Base-by-base conservation (phyloP, 164 flowering plant genomes). In the Vitis riparia region DNA sequence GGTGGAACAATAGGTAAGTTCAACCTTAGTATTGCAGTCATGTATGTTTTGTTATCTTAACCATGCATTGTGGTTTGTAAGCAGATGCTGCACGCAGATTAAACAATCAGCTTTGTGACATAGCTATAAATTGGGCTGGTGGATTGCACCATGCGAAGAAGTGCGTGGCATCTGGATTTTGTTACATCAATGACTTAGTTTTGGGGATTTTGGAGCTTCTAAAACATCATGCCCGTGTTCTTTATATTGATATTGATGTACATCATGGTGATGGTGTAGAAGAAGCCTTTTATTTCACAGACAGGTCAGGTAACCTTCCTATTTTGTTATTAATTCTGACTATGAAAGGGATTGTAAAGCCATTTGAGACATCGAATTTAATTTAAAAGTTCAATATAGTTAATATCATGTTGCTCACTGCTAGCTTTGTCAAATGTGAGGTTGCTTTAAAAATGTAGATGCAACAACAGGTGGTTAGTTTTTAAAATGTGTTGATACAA, bases 221-320 rank as follows among this genome's bases (percentile, higher is more conserved):
- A 37, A 95, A 93, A 78, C 77, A 91, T 77, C 98, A 95, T 82
- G 84, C 98, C 8, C 93, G 98, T 58, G 98, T 95, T 63, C 76
- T 95, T 51, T 95, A 93, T 61, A 88, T 95, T 78, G 99, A 95
- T 76, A 95, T 95, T 67, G 98, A 95, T 77, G 98, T 95, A 57
- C 99, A 95, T 83, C 99, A 95, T 71, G 99, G 99, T 29, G 99
- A 95, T 83, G 99, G 99, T 67, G 98, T 95, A 32, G 99, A 95
- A 85, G 99, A 95, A 84, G 99, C 98, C 51, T 95, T 95, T 75
- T 95, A 89, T 74, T 87, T 87, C 77, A 95, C 98, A 51, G 99
- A 95, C 80, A 91, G 98, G 99, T 95, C 80, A 8, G 5, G 5
- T 32, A 9, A 47, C 44, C 44, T 37, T 37, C 49, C 51, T 51